Conservation (phyloP, 2,329 filamentous ascomycete genomes). For the Fusarium azukiicola region DNA sequence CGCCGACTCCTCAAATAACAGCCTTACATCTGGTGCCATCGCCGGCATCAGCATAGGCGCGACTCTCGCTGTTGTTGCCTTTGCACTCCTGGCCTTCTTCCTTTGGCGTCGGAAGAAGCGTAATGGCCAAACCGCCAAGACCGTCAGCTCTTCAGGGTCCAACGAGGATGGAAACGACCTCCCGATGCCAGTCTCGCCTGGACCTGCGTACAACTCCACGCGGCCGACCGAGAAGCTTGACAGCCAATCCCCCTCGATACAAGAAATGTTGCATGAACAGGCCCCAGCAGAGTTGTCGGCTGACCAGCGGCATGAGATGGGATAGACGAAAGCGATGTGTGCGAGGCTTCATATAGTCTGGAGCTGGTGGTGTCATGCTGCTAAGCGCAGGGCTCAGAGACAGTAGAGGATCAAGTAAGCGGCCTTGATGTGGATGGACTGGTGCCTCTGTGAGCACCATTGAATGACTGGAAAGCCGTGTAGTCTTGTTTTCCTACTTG, state of each 20-base stretch:
- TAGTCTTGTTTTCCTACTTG: neutral
- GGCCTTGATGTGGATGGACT: neutral
- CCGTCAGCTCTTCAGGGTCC: neutral
- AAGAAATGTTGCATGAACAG: constrained; percentile 25
- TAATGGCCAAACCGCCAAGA: neutral
- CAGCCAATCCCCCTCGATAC: neutral
- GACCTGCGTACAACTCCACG: neutral
- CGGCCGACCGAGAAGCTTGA: neutral
- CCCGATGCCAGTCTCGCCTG: neutral
- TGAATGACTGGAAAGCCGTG: neutral
- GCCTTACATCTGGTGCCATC: constrained; percentile 34
- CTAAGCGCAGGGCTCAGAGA: neutral
- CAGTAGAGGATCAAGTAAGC: neutral
- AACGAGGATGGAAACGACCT: neutral
- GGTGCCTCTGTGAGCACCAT: neutral
- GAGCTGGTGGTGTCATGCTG: neutral
- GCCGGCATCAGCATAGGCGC: constrained; percentile 31
- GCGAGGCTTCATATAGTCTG: neutral
- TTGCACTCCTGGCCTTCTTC: constrained; percentile 30
- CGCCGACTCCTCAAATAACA: neutral
- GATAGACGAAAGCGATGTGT: neutral
- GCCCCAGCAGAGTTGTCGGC: constrained; percentile 13
- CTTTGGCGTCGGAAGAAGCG: constrained; percentile 38
- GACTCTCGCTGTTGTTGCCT: constrained; percentile 27
- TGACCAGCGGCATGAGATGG: constrained; percentile 29